These are phyloP conservation scores for Dalbergia oliveri DNA, from an alignment of 306 rosid genomes.

Conservation along the genomic window DNA sequence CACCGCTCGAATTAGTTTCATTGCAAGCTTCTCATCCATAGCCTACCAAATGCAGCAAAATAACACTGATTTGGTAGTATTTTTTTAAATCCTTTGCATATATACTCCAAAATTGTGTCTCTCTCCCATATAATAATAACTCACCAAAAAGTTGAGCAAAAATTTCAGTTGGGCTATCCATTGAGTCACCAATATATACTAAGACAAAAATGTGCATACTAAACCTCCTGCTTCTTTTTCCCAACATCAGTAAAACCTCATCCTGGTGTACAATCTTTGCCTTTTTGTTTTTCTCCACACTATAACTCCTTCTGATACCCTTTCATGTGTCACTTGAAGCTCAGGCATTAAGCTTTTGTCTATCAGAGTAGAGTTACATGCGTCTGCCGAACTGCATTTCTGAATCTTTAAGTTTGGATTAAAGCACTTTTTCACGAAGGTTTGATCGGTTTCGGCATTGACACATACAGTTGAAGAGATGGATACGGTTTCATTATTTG, in stretches of 20 bases:
- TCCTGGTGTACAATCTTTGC: constrained; percentile 71
- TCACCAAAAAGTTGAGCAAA: constrained; percentile 50
- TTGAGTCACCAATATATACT: constrained; percentile 25
- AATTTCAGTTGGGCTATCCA: constrained; percentile 33
- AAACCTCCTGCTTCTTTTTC: constrained; percentile 58
- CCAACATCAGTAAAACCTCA: constrained; percentile 71
- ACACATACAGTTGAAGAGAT: constrained; percentile 65
- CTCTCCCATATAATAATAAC: constrained; percentile 41
- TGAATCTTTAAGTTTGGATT: constrained; percentile 78
- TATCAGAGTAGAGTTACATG: constrained; percentile 35
- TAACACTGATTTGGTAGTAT: constrained; percentile 32
- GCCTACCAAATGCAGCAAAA: constrained; percentile 62
- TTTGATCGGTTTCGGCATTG: constrained; percentile 64
- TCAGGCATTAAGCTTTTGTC: constrained; percentile 41
- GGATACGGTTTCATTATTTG: constrained; percentile 72
- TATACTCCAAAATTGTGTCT: constrained; percentile 48
- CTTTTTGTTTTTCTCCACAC: constrained; percentile 62
- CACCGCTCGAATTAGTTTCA: constrained; percentile 52
- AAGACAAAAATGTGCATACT: constrained; percentile 58
- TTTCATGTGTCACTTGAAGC: constrained; percentile 73
- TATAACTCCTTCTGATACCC: constrained; percentile 76
- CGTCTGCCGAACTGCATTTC: constrained; percentile 52
- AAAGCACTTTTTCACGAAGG: constrained; percentile 62
- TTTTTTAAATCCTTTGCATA: constrained; percentile 56
- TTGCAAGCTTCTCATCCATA: constrained; percentile 61